Evolutionary conservation across 1,284 basidiomycete genomes (phyloP).

Genomic region (Crocinoboletus sp.): DNA sequence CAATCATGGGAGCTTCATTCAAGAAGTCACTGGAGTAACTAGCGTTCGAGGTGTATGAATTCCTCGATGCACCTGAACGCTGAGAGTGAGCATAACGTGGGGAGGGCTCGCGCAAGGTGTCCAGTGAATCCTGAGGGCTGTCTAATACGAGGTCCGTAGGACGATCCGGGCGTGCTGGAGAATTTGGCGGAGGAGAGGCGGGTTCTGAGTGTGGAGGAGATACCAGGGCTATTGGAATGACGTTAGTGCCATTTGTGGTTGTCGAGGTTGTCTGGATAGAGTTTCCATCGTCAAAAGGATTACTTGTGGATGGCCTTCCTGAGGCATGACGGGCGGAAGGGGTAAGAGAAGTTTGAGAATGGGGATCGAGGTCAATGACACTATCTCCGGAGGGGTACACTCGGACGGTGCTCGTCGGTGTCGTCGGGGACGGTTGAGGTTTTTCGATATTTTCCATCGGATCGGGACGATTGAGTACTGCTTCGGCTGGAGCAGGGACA

Average conservation of each 20-base stretch:
- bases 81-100: constrained; percentile 47
- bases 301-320: constrained; percentile 33
- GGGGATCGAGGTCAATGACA: constrained; percentile 57
- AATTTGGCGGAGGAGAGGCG: constrained; percentile 30
- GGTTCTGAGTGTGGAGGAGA: constrained; percentile 39
- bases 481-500: constrained; percentile 64
- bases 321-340: constrained; percentile 23
- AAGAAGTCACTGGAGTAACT: constrained; percentile 75
- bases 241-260: constrained; percentile 71
- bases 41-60: constrained; percentile 68
- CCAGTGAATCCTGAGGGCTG: constrained; percentile 55
- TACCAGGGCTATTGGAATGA: constrained; percentile 79
- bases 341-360: constrained; percentile 37
- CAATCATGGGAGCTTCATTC: constrained; percentile 75
- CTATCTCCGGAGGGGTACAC: constrained; percentile 46
- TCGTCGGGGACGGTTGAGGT: constrained; percentile 22
- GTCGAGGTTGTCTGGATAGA: constrained; percentile 73
- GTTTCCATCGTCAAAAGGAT: constrained; percentile 72
- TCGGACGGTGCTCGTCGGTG: constrained; percentile 38
- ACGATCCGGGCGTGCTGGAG: constrained; percentile 58
- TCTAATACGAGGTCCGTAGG: constrained; percentile 56
- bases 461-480: constrained; percentile 73
- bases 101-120: constrained; percentile 40
- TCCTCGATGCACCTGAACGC: constrained; percentile 52
- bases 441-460: constrained; percentile 76